Base-by-base conservation (phyloP, 1,139 yeast genomes). In the Geotrichum fermentans region DNA sequence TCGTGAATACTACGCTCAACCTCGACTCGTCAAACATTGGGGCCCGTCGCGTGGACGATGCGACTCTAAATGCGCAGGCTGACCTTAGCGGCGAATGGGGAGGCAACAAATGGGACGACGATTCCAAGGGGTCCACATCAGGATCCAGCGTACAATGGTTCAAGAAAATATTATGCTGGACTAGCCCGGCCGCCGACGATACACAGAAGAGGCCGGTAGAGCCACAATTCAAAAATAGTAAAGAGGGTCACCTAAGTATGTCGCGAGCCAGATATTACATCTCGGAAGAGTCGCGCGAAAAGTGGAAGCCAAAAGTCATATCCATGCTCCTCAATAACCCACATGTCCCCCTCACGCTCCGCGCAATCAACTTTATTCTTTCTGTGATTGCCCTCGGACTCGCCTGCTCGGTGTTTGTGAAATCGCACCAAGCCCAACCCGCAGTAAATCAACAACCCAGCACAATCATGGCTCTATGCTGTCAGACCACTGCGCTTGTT, bases 401-500 rank as follows among this genome's bases (percentile, higher is more conserved):
- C 14, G 65, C 67, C 2, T 41, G 60, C 29, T 60, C 67, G 4
- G 55, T 58, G 24, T 55, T 57, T 46, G 54, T 57, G 38, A 53
- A 61, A 47, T 56, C 61, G 2, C 58, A 56, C 53, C 45, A 58
- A 24, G 60, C 67, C 20, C 68, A 70, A 52, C 72, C 77, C 11
- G 62, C 67, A n/a, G 65, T 87, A 13, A 72, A 77, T 2, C 96
- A 88, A 62, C 92, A 87, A 64, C 84, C 97, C 18, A 83, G 95
- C 58, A 87, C 97, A 0, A 80, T 89, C 47, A 88, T 92, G 96
- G 95, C 97, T 1, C 76, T 90, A 2, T 80, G 80, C 44, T 96
- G 90, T 7, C 92, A 89, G 64, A 72, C 89, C 30, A 73, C 81
- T 56, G 96, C 96, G 1, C 70, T 88, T 35, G 77, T 79, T 0